Percentiles rank a stretch among this genome's conserved stretches.
These are phyloP conservation scores for Didymella arachidicola DNA, from an alignment of 2,329 filamentous ascomycete species.

Conservation along the genomic window DNA sequence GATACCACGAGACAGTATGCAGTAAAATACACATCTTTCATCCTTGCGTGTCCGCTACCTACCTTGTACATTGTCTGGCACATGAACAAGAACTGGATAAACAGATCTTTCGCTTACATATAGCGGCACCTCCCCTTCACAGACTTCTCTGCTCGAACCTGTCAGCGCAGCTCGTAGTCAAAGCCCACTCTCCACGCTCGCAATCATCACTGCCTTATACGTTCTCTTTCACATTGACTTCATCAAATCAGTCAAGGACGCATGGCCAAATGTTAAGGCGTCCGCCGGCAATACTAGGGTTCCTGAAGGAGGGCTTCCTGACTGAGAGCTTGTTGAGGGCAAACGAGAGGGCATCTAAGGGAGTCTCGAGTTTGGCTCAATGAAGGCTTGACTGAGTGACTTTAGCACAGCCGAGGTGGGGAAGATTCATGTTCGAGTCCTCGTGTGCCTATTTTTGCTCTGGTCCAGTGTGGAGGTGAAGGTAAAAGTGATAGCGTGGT, in stretches of 20 bases:
- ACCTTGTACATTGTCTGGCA: background rate
- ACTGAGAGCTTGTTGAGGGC: background rate
- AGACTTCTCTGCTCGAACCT: too few relatives aligned
- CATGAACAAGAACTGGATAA: too few relatives aligned
- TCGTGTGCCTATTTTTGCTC: background rate
- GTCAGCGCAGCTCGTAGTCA: too few relatives aligned
- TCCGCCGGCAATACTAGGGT: background rate
- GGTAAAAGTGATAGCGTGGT: background rate
- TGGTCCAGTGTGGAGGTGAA: background rate
- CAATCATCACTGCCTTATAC: too few relatives aligned
- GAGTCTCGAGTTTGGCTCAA: too few relatives aligned
- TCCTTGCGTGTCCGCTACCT: background rate
- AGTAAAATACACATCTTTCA: background rate
- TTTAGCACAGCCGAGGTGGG: background rate
- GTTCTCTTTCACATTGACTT: too few relatives aligned
- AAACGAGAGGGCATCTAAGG: too few relatives aligned
- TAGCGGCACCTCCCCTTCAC: too few relatives aligned
- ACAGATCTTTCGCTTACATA: too few relatives aligned
- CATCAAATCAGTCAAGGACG: too few relatives aligned
- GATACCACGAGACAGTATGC: background rate
- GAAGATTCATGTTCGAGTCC: background rate
- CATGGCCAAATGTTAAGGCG: background rate
- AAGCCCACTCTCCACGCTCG: too few relatives aligned
- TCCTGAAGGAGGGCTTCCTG: background rate
- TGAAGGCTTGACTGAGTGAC: background rate